Evolutionary conservation across 139 green algal genomes (phyloP), one percentile per base, ranked within the genome.

Genomic region (Pseudopediastrum boryanum): DNA sequence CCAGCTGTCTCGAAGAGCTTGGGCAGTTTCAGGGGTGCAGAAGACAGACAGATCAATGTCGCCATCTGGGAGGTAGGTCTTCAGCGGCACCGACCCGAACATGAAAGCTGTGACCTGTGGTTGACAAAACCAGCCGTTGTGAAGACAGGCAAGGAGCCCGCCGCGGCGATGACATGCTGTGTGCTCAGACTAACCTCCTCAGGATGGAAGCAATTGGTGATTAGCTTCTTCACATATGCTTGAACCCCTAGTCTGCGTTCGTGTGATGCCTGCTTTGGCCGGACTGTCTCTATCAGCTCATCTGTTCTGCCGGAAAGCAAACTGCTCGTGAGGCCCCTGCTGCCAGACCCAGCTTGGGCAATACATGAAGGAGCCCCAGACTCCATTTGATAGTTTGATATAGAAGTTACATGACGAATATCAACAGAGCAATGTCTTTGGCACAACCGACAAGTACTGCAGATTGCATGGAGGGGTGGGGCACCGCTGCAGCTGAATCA

Each of bases 1-100:
- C 93, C 93, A 97, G 2, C 68, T 90, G 36, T 94, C 87, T 0
- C 75, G 72, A 29, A 95, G 66, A 6, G 75, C 50, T n/a, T 43
- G 27, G 25, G 81, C 51, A 16, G 71, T 74, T 13, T 83, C 64
- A 50, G 52, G 73, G 12, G 56, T 38, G 44, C 71, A 85, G 77
- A 99, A 97, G 6, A 96, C 89, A 36, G 87, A 95, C 25, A 99
- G 72, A 82, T 99, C 96, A 66, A 99, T 98, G 83, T 99, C 96
- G 3, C 96, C 96, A 67, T 99, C 95, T 3, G 96, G 96, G 29
- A 99, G 84, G 71, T 97, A 98, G 0, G 96, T 97, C 21, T 91
- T 88, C 36, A 99, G 86, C 31, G 96, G 96, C 52, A 99, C 96
- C 0, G 92, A 98, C 12, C 96, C 96, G 86, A 98, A 99, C 70